Evolutionary conservation across 192 early-diverging fungal species (phyloP), one percentile per base, ranked within the genome.

Genomic region (Entophlyctis luteolus): DNA sequence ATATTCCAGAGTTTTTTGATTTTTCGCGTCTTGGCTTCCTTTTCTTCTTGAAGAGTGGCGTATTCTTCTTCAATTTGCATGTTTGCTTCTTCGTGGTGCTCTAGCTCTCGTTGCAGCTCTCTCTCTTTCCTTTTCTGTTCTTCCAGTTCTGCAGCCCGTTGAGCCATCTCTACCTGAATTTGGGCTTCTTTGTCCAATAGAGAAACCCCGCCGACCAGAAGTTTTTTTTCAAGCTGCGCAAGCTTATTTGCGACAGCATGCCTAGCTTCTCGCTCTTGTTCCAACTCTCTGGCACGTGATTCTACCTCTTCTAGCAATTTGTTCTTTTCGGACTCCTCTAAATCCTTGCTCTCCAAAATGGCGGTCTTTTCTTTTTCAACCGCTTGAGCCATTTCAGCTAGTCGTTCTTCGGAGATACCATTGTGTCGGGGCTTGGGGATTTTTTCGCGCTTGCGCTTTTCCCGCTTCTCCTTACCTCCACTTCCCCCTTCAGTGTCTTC

Each of bases 11-110:
- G 73, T 57, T 82, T 80, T 54, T 79, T 84, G 12, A 87, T 57
- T 66, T 87, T 87, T 23, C 68, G 55, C 10, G 82, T 84, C 67
- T 87, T 86, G 33, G 79, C 79, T 4, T 78, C 77, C 33, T 79
- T 82, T 65, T 84, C 84, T 74, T 87, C 86, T 67, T 86, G 84
- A 22, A 87, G 66, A 6, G 77, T 78, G 5, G 76, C 60, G 55
- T 78, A 87, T 71, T 82, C 75, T 54, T 86, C 86, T 65, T 87
- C 86, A 46, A 87, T 86, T 60, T 84, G 84, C 20, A 87, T 62
- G 58, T 79, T 77, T 22, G 71, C 25, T 60, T 86, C 84, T 33
- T 84, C 86, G 33, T 79, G 73, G 46, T 84, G 79, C 54, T 79
- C 75, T 12, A 87, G 60, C 67, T 85, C 67, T 18, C 76, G 68